These are phyloP conservation scores for Botrytis galanthina DNA, from an alignment of 2,329 filamentous ascomycete genomes.

Conservation along the genomic window DNA sequence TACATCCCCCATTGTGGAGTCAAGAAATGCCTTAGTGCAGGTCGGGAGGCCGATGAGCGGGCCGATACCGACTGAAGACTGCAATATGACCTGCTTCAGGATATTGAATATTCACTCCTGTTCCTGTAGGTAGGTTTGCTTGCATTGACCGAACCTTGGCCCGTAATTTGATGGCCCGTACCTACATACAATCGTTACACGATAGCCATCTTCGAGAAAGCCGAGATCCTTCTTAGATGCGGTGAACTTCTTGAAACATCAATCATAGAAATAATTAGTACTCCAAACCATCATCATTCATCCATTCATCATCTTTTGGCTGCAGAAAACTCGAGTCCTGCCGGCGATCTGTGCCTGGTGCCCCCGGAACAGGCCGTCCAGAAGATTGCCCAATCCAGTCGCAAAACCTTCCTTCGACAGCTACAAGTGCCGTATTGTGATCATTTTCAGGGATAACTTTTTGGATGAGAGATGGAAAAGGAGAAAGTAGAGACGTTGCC, in stretches of 20 bases:
- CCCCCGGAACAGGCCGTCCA: neutral
- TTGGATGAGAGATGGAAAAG: neutral
- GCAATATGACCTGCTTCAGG: slow-evolving; percentile 8
- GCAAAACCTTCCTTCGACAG: neutral
- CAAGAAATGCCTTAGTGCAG: slow-evolving; percentile 17
- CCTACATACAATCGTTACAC: slow-evolving; percentile 6
- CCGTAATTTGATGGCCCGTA: slow-evolving; percentile 1
- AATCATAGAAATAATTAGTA: neutral
- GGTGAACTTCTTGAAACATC: neutral
- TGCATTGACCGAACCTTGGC: slow-evolving; percentile 12
- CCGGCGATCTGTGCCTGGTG: neutral
- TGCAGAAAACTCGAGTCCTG: slow-evolving; percentile 1
- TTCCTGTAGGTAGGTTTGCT: slow-evolving; percentile 7
- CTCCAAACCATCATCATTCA: neutral
- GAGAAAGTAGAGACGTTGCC: slow-evolving; percentile 16
- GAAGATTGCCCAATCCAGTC: slow-evolving; percentile 4
- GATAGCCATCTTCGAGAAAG: neutral
- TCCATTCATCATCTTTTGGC: neutral
- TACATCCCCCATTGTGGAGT: slow-evolving; percentile 21
- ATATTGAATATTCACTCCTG: neutral
- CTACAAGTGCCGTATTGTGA: neutral
- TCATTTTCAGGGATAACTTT: neutral
- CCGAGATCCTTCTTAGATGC: slow-evolving; percentile 5
- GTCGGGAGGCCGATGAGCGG: slow-evolving; percentile 14
- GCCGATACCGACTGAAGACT: slow-evolving; percentile 18